Evolutionary conservation across 106 monocot species (phyloP), one percentile per base, ranked within the genome.

Genomic region (Dendrobium nobile): DNA sequence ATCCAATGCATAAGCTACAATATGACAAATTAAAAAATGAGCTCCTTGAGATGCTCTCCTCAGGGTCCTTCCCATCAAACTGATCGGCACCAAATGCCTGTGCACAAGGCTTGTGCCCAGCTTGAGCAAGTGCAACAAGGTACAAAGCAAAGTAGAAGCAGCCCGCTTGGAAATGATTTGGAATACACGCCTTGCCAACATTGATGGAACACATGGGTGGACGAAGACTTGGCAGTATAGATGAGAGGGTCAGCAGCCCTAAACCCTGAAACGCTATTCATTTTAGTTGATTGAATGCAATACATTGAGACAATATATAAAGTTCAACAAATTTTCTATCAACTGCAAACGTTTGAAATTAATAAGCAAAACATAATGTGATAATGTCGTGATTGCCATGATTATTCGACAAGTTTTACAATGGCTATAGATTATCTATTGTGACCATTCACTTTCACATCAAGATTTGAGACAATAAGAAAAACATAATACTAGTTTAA

Each of bases 11-110:
- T 48, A 90, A 11, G 1, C 85, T 82, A 15, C 88, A 89, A 82
- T 85, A 91, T 93, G 86, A 89, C 95, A 91, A 95, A 75, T 95
- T 93, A 87, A 95, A 95, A 85, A 96, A 93, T 41, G 91, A 85
- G 81, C 88, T 87, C 82, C 73, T 85, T 3, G 88, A 80, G 7
- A 81, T 54, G 74, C 79, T 41, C 77, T 96, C 96, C n/a, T 72
- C 79, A 3, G 89, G 87, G 45, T 93, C 88, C 44, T 84, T 77
- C 27, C 86, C 80, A 77, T 96, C 89, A 75, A 96, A 96, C 64
- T 96, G 93, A 76, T 96, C 96, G 0, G 96, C 96, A 4, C 93
- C 96, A 41, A 96, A 96, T 56, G 96, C 96, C 77, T 93, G 89
- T 27, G 84, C 81, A 40, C 93, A 93, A 0, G 95, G 95, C 75